A percentile compares a stretch with the other conserved stretches of the same genome.
These are phyloP conservation scores for Stygiomarasmius scandens DNA, from an alignment of 1,284 basidiomycete species.

Conservation along the genomic window DNA sequence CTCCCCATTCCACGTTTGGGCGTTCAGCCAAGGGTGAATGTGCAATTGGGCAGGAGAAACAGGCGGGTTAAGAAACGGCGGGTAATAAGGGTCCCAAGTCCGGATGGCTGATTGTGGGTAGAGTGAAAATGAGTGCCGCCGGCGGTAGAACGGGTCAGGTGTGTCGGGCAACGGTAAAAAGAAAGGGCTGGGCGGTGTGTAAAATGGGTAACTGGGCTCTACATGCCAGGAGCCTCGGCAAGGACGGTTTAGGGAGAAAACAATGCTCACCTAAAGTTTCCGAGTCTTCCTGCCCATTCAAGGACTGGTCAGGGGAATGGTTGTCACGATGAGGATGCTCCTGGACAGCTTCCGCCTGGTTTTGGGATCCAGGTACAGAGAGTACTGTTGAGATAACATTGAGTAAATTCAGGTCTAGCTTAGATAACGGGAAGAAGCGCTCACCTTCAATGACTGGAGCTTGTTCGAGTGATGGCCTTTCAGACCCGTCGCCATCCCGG, in stretches of 20 bases:
- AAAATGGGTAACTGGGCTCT: slow-evolving; percentile 7
- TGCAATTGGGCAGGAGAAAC: slow-evolving; percentile 36
- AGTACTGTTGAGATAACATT: too few relatives aligned
- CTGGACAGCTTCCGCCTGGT: too few relatives aligned
- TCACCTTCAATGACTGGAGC: too few relatives aligned
- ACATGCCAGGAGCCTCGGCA: slow-evolving; percentile 20
- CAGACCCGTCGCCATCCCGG: too few relatives aligned
- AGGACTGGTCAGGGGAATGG: too few relatives aligned
- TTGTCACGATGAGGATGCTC: too few relatives aligned
- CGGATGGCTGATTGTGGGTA: slow-evolving; percentile 23
- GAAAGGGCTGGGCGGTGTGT: slow-evolving; percentile 16
- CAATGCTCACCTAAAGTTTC: too few relatives aligned
- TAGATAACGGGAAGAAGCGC: too few relatives aligned
- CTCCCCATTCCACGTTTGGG: slow-evolving; percentile 45
- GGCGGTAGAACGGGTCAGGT: slow-evolving; percentile 28
- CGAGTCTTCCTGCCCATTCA: too few relatives aligned
- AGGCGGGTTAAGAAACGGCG: not conserved
- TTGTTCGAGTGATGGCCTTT: too few relatives aligned
- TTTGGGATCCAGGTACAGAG: too few relatives aligned
- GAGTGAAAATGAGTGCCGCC: slow-evolving; percentile 41
- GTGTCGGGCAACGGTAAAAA: slow-evolving; percentile 4
- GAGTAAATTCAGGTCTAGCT: too few relatives aligned
- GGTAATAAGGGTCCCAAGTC: slow-evolving; percentile 12
- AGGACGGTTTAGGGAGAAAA: slow-evolving; percentile 1
- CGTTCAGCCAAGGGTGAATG: slow-evolving; percentile 61